These are phyloP conservation scores for Parastagonospora avenae DNA, from an alignment of 2,329 filamentous ascomycete genomes.

Conservation along the genomic window DNA sequence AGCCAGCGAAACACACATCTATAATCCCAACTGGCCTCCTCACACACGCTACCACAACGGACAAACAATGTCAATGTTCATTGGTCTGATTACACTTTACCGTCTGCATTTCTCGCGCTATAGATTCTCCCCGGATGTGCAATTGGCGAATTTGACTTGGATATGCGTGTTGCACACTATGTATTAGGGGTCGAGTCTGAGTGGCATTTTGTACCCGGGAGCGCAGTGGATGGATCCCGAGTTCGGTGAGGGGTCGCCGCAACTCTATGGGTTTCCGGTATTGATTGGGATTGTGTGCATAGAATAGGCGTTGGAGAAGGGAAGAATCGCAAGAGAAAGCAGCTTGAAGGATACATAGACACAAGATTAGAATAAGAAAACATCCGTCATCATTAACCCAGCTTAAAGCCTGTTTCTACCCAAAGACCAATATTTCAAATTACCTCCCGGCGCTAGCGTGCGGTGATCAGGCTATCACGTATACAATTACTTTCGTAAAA, in stretches of 20 bases:
- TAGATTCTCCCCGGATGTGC: neutral
- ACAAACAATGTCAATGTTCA: constrained; percentile 56
- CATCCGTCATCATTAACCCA: no score
- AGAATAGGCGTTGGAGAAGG: constrained; percentile 36
- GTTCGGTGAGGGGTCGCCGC: constrained; percentile 49
- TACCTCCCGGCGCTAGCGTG: neutral
- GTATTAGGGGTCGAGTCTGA: constrained; percentile 53
- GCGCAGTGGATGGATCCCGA: constrained; percentile 53
- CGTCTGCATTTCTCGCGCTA: constrained; percentile 19
- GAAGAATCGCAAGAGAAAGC: neutral
- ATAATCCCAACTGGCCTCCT: constrained; percentile 56
- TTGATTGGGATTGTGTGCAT: constrained; percentile 29
- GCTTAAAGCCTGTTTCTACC: no score
- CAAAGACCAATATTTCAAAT: neutral
- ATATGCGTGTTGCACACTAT: constrained; percentile 46
- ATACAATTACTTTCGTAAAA: no score
- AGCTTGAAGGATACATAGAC: neutral
- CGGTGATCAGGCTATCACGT: no score
- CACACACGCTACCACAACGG: constrained; percentile 61
- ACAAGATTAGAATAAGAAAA: no score
- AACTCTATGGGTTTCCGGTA: constrained; percentile 37
- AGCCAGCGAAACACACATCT: constrained; percentile 50
- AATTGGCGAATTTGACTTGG: constrained; percentile 7
- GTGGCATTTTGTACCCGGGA: constrained; percentile 55
- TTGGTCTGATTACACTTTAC: constrained; percentile 47